Percentiles rank a stretch among this genome's conserved stretches.
phyloP scores from a whole-genome alignment of 2,329 filamentous ascomycete genomes.

The Thermothelomyces thermophilus region DNA sequence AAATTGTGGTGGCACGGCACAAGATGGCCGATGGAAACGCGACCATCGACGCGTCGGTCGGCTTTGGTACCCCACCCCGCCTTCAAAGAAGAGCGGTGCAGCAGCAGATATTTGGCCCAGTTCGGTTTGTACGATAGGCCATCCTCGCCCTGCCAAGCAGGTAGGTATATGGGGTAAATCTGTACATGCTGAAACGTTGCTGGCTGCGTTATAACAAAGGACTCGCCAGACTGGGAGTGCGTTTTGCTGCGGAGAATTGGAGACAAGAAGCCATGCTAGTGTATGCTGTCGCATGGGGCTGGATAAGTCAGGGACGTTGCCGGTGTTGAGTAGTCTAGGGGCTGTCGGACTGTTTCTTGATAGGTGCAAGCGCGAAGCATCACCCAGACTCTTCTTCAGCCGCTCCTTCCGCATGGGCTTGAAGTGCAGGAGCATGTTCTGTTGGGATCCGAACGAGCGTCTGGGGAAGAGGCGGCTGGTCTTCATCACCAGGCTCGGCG shows the following conservation, averaged over 20 bases:
- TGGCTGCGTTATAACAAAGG: too few relatives aligned
- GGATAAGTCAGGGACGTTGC: neutral
- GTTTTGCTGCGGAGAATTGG: too few relatives aligned
- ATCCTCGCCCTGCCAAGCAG: too few relatives aligned
- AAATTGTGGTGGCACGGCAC: slow-evolving; percentile 1
- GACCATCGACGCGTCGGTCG: slow-evolving; percentile 14
- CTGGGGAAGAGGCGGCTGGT: slow-evolving; percentile 56
- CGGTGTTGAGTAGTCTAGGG: neutral
- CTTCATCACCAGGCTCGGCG: slow-evolving; percentile 30
- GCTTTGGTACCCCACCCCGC: slow-evolving; percentile 7
- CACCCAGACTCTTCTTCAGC: slow-evolving; percentile 33
- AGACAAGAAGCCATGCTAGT: too few relatives aligned
- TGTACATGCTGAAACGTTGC: too few relatives aligned
- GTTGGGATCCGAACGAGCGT: slow-evolving; percentile 81
- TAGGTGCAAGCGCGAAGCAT: neutral
- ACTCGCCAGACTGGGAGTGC: too few relatives aligned
- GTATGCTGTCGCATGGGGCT: too few relatives aligned
- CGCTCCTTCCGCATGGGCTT: slow-evolving; percentile 51
- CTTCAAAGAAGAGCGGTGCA: slow-evolving; percentile 6
- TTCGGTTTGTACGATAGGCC: neutral
- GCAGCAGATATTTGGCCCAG: neutral
- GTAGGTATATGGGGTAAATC: too few relatives aligned
- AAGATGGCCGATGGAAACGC: slow-evolving; percentile 23
- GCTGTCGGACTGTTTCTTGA: neutral
- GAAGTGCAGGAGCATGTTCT: slow-evolving; percentile 62